Evolutionary conservation across 768 basidiomycete species (phyloP), one percentile per base, ranked within the genome.

Genomic region (Russula sp.): DNA sequence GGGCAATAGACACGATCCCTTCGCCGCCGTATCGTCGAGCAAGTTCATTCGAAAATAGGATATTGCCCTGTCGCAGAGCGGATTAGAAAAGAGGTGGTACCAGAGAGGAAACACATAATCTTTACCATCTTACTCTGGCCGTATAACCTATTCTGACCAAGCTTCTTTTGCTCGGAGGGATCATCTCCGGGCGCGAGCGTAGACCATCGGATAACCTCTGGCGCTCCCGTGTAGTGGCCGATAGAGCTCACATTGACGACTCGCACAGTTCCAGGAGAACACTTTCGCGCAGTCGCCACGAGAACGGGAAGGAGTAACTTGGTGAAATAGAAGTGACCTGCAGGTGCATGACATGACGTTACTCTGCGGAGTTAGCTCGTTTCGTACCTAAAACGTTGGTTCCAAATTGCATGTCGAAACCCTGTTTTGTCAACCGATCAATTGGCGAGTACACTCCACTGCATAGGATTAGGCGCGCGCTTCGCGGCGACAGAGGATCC

Each of bases 21-120:
- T 79, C 71, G 20, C 74, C 74, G 2, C 70, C 75, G 67, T 80
- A 81, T 56, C 78, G 70, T 39, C 77, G 70, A 4, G 72, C 68
- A 18, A 83, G 62, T 68, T 82, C 82, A 40, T 72, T 74, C 10
- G 79, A 65, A 62, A 82, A 74, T 0, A 80, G 68, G 20, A 80
- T 70, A 39, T 79, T 81, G 0, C 76, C 81, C 81, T 82, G 45
- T 16, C 16, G 13, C 22, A 48, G 4, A 7, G 7, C 13, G 22
- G 44, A 22, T 31, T 9, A 6, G 22, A 32, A 5, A 18, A 47
- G 16, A 18, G 2, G n/a, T 45, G 4, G 6, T 20, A 37, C 20
- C 5, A 20, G 16, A 3, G 6, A 40, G 2, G 11, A 22, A 34
- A 1, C 27, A 9, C 35, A 53, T 22, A 9, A 5, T 11, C 13